Percentiles rank a stretch among this genome's conserved stretches.
Evolutionary conservation across 352 stramenopile species (phyloP).

Genomic region (Saprolegnia diclina): DNA sequence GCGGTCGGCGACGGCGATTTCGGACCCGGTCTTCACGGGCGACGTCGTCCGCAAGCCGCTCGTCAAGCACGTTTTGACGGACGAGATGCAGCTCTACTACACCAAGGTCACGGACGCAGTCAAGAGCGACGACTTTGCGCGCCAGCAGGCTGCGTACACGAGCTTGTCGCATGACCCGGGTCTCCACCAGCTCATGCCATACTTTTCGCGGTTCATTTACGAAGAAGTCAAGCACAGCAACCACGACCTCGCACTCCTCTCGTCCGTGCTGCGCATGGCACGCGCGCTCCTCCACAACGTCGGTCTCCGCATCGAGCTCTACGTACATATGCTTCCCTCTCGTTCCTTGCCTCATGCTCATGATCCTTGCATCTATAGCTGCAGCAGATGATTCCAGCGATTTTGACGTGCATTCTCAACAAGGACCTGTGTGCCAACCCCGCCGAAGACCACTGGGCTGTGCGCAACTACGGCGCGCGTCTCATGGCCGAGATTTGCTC

Average conservation of each 20-base stretch:
- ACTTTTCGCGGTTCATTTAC: constrained; percentile 86
- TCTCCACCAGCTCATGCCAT: constrained; percentile 86
- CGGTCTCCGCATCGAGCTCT: constrained; percentile 90
- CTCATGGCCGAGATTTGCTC: constrained; percentile 80
- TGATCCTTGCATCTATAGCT: constrained; percentile 42
- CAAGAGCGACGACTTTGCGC: constrained; percentile 59
- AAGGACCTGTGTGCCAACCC: constrained; percentile 84
- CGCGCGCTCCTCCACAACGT: constrained; percentile 87
- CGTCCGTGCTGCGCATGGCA: constrained; percentile 84
- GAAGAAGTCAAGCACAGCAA: constrained; percentile 84
- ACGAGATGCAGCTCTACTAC: constrained; percentile 88
- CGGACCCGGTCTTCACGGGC: constrained; percentile 66
- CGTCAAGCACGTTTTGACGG: constrained; percentile 67
- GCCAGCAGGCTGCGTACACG: constrained; percentile 68
- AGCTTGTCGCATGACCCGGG: constrained; percentile 78
- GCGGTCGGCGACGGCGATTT: constrained; percentile 47
- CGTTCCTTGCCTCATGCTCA: not conserved
- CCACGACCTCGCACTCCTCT: constrained; percentile 66
- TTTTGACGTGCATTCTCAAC: constrained; percentile 90
- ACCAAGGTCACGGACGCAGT: constrained; percentile 68
- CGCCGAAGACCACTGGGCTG: constrained; percentile 84
- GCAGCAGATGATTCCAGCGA: constrained; percentile 90
- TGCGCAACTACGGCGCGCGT: constrained; percentile 81
- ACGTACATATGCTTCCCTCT: constrained; percentile 47
- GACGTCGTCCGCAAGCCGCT: constrained; percentile 59